phyloP scores from a whole-genome alignment of 129 eudicot species.

The Smallanthus sonchifolius region DNA sequence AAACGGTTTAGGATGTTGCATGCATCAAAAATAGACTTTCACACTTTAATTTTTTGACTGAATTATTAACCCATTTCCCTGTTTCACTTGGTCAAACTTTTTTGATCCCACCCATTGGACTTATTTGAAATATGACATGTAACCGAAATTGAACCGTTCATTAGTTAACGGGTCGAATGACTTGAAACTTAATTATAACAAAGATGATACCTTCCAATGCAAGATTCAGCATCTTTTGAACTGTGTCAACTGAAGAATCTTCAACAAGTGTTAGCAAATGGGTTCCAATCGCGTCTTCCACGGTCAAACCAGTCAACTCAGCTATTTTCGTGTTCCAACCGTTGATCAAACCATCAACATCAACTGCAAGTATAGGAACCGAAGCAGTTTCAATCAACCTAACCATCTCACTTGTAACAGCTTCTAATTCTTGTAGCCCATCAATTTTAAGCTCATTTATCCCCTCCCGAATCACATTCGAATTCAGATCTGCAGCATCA shows the following conservation, averaged over 20 bases:
- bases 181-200: neutral
- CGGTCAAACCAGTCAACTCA: constrained; percentile 79
- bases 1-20: neutral
- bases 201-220: constrained; percentile 68
- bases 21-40: neutral
- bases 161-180: neutral
- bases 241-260: constrained; percentile 59
- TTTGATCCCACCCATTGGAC: neutral
- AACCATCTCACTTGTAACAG: constrained; percentile 93
- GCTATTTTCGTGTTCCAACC: constrained; percentile 97
- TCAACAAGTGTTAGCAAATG: constrained; percentile 72
- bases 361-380: constrained; percentile 90
- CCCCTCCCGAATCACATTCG: constrained; percentile 50
- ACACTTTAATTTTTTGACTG: neutral
- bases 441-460: constrained; percentile 68
- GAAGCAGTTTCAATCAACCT: constrained; percentile 93
- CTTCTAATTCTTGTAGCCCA: constrained; percentile 80
- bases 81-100: neutral
- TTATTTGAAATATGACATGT: neutral
- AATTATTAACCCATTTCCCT: neutral
- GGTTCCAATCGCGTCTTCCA: constrained; percentile 70
- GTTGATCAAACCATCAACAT: constrained; percentile 63
- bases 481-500: constrained; percentile 26
- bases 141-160: neutral
- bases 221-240: constrained; percentile 63